Percentiles rank a stretch among this genome's conserved stretches.
Conservation (phyloP, 345 rosid genomes). For the Alliaria petiolata region DNA sequence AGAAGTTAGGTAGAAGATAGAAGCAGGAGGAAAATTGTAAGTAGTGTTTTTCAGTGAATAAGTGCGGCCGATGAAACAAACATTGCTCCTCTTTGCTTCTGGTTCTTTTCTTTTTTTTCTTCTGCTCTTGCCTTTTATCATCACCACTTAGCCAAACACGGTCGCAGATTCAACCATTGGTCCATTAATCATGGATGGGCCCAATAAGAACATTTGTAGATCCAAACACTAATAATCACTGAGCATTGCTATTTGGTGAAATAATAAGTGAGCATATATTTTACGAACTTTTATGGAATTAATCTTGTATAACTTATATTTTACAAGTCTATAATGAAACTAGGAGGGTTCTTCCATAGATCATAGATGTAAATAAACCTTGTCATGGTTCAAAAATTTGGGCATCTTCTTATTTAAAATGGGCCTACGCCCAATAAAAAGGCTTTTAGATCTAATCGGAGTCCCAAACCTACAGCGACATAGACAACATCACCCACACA, state of each 20-base stretch:
- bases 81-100: conserved; percentile 9
- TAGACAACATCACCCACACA: not conserved
- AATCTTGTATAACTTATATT: no score
- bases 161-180: not conserved
- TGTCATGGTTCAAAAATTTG: no score
- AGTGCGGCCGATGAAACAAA: conserved; percentile 5
- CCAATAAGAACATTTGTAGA: conserved; percentile 17
- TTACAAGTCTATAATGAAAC: no score
- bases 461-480: not conserved
- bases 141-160: not conserved
- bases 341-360: no score
- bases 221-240: not conserved
- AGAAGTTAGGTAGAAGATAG: conserved; percentile 12
- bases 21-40: conserved; percentile 13
- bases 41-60: conserved; percentile 19
- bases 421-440: not conserved
- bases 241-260: conserved; percentile 10
- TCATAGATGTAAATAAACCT: no score
- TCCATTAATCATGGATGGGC: not conserved
- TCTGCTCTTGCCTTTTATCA: not conserved
- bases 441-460: not conserved
- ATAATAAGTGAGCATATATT: not conserved
- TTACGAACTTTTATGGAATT: no score
- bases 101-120: not conserved
- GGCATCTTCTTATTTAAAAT: no score